A percentile compares a stretch with the other conserved stretches of the same genome.
Conservation (phyloP, 192 early-diverging fungal genomes). For the Umbelopsis sp. region DNA sequence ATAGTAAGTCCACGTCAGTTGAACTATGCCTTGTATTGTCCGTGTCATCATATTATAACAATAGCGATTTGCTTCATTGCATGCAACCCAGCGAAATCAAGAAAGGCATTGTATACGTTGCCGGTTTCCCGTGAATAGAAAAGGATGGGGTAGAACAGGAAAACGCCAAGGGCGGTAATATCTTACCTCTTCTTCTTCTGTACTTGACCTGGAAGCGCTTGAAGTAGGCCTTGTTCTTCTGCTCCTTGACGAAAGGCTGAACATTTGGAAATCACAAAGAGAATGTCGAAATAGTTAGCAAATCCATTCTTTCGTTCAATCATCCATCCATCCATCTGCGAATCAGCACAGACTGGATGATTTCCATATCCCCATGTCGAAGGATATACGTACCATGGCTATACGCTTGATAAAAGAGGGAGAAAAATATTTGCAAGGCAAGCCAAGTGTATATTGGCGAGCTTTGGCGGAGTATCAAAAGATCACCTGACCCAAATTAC, state of each 20-base stretch:
- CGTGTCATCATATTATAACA: not conserved
- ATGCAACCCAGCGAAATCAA: not conserved
- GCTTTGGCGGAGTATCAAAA: too few species aligned
- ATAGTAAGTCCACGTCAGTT: constrained; percentile 21
- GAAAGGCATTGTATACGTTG: not conserved
- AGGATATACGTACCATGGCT: constrained; percentile 12
- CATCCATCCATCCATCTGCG: constrained; percentile 25
- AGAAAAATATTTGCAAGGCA: constrained; percentile 14
- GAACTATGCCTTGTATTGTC: constrained; percentile 24
- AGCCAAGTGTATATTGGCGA: not conserved
- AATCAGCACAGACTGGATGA: constrained; percentile 26
- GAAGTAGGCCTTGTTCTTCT: constrained; percentile 84
- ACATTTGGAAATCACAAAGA: constrained; percentile 12
- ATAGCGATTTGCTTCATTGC: not conserved
- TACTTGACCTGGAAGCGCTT: constrained; percentile 99
- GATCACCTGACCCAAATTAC: too few species aligned
- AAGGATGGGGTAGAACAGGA: not conserved
- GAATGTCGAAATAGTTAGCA: too few species aligned
- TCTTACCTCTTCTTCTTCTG: constrained; percentile 94
- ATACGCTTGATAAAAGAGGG: constrained; percentile 22
- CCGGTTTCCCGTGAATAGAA: not conserved
- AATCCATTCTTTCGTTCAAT: not conserved
- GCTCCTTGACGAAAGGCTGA: constrained; percentile 44
- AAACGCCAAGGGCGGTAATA: not conserved
- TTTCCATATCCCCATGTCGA: not conserved